Evolutionary conservation across 371 early-diverging fungal species (phyloP).

Genomic region (Lichtheimia ramosa): DNA sequence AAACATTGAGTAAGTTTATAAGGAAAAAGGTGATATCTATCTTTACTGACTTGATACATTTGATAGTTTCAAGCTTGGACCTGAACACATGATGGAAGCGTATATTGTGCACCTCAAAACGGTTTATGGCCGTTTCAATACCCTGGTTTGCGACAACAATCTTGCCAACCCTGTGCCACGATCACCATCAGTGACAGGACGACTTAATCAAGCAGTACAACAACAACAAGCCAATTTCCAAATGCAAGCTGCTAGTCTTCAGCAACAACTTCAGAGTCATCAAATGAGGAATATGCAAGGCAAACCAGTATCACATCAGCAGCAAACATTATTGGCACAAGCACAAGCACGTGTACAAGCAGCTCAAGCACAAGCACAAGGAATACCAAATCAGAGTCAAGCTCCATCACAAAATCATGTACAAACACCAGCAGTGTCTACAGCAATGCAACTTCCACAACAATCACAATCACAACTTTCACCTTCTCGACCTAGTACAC

Average conservation of each 20-base stretch:
- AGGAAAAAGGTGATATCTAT: background rate
- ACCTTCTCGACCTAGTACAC: slow-evolving; percentile 12
- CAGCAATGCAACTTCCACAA: slow-evolving; percentile 15
- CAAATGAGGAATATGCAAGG: slow-evolving; percentile 38
- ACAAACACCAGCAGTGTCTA: slow-evolving; percentile 10
- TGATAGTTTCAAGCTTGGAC: slow-evolving; percentile 54
- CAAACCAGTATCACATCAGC: slow-evolving; percentile 28
- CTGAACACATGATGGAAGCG: slow-evolving; percentile 58
- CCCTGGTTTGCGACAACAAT: slow-evolving; percentile 52
- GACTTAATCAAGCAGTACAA: slow-evolving; percentile 27
- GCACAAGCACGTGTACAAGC: slow-evolving; percentile 19
- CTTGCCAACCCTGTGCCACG: slow-evolving; percentile 48
- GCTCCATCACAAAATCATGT: slow-evolving; percentile 18
- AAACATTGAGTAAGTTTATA: slow-evolving; percentile 47
- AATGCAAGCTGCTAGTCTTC: slow-evolving; percentile 9
- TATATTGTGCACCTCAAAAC: slow-evolving; percentile 57
- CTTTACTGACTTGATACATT: background rate
- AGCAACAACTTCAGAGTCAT: slow-evolving; percentile 22
- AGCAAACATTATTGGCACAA: slow-evolving; percentile 26
- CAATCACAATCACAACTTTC: slow-evolving; percentile 29
- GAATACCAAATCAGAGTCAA: slow-evolving; percentile 8
- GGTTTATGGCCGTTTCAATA: slow-evolving; percentile 52
- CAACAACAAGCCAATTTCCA: slow-evolving; percentile 26
- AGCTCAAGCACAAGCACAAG: slow-evolving; percentile 25
- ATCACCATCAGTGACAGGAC: slow-evolving; percentile 44